Base-by-base conservation (phyloP, 768 basidiomycete genomes). In the Pluteus cervinus region DNA sequence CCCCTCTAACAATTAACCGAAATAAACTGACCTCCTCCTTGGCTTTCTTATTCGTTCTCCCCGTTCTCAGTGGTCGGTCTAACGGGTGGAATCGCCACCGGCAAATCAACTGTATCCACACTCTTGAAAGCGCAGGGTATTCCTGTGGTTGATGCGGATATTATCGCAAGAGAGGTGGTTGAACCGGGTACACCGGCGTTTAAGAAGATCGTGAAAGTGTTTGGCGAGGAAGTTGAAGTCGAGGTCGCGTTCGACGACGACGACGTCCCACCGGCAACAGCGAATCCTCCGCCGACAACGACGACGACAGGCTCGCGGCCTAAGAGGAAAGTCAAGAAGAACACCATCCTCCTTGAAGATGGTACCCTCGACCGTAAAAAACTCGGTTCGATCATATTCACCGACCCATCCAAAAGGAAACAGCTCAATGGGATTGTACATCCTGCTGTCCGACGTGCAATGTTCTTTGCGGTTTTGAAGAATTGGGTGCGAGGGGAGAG, bases 1-100 rank as follows among this genome's bases (percentile, higher is more conserved):
- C n/a, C n/a, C n/a, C n/a, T n/a, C n/a, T n/a, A n/a, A n/a, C n/a
- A n/a, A n/a, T n/a, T n/a, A n/a, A n/a, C n/a, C n/a, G n/a, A n/a
- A n/a, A n/a, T n/a, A n/a, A n/a, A n/a, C n/a, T n/a, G n/a, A 2
- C 6, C 23, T 31, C 11, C 18, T 7, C 14, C 20, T 12, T 15
- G 4, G 9, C 24, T 7, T 7, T 1, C 6, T 14, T 9, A 8
- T 31, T 1, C n/a, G 15, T 5, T 22, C 23, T n/a, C 1, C 23
- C 12, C 29, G 10, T 16, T 9, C 14, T 14, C 36, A 94, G 93
- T 98, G 41, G 75, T 96, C 44, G 94, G 96, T 26, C 75, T 99
- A 15, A 97, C 94, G 20, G 96, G 96, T 6, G 90, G 93, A 2
- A 97, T 99, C 41, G 89, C 92, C 15, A 92, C 91, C 5, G 92